phyloP scores from a whole-genome alignment of 148 eudicot species.

The Dysphania ambrosioides region DNA sequence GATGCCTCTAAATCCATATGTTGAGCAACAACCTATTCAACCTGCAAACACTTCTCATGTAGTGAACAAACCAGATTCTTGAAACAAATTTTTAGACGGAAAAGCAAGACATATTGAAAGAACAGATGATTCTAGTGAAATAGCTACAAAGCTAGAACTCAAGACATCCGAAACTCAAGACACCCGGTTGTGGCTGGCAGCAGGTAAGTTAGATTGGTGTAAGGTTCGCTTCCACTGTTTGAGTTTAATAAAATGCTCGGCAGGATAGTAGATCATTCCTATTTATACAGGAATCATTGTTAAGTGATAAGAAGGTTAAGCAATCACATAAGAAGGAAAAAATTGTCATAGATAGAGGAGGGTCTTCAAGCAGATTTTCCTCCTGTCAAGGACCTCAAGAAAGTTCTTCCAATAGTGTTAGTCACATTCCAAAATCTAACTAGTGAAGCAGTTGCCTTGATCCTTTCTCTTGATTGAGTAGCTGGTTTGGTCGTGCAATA shows the following conservation, averaged over 20 bases:
- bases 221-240: neutral
- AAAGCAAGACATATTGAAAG: slow-evolving; percentile 31
- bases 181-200: slow-evolving; percentile 52
- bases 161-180: slow-evolving; percentile 72
- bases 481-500: neutral
- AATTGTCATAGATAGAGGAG: slow-evolving; percentile 34
- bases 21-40: slow-evolving; percentile 40
- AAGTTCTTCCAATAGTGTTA: slow-evolving; percentile 37
- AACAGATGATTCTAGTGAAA: slow-evolving; percentile 43
- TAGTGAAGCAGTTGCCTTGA: slow-evolving; percentile 11
- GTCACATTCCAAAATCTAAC: slow-evolving; percentile 18
- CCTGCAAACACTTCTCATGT: slow-evolving; percentile 36
- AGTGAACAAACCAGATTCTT: slow-evolving; percentile 41
- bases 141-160: slow-evolving; percentile 60
- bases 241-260: neutral
- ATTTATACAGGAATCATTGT: slow-evolving; percentile 35
- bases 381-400: slow-evolving; percentile 42
- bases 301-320: slow-evolving; percentile 42
- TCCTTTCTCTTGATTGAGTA: slow-evolving; percentile 5
- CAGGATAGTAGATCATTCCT: neutral
- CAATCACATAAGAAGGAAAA: slow-evolving; percentile 35
- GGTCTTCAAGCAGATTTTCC: slow-evolving; percentile 37
- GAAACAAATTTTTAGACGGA: slow-evolving; percentile 35
- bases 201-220: slow-evolving; percentile 38
- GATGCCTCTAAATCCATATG: slow-evolving; percentile 32